phyloP scores from a whole-genome alignment of 257 asterid genomes.

The Pogostemon cablin region DNA sequence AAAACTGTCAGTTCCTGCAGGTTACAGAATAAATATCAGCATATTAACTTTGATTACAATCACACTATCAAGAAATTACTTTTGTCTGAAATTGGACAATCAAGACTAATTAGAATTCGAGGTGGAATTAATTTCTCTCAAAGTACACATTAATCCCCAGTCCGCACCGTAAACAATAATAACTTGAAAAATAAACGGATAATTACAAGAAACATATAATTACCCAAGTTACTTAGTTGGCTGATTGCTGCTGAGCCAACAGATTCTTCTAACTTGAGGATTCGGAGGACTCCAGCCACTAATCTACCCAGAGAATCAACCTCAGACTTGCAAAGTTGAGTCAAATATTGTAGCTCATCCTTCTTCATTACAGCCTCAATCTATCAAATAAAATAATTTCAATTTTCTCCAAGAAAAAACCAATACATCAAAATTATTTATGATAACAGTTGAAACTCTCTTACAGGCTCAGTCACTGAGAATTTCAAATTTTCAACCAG shows the following conservation, averaged over 20 bases:
- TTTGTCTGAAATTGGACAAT: no score
- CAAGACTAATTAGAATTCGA: no score
- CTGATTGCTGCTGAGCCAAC: slow-evolving; percentile 78
- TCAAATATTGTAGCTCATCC: slow-evolving; percentile 78
- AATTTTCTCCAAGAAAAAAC: slow-evolving; percentile 20
- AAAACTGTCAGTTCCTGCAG: slow-evolving; percentile 73
- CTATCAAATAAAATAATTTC: slow-evolving; percentile 42
- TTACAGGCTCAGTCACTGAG: slow-evolving; percentile 91
- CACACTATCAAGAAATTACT: slow-evolving; percentile 1
- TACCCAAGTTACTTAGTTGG: slow-evolving; percentile 92
- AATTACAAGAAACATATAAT: slow-evolving; percentile 22
- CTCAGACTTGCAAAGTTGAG: slow-evolving; percentile 77
- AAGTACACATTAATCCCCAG: no score
- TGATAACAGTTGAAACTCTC: slow-evolving; percentile 10
- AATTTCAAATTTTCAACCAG: slow-evolving; percentile 75
- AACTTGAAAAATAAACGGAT: no score
- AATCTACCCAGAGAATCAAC: slow-evolving; percentile 91
- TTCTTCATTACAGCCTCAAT: slow-evolving; percentile 87
- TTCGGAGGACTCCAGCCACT: slow-evolving; percentile 82
- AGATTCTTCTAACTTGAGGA: slow-evolving; percentile 86
- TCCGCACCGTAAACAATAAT: no score
- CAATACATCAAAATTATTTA: slow-evolving; percentile 17
- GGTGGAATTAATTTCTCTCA: no score
- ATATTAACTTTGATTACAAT: not conserved
- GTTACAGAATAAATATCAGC: slow-evolving; percentile 25